phyloP scores from a whole-genome alignment of 192 early-diverging fungal species.

The Backusella tuberculispora region DNA sequence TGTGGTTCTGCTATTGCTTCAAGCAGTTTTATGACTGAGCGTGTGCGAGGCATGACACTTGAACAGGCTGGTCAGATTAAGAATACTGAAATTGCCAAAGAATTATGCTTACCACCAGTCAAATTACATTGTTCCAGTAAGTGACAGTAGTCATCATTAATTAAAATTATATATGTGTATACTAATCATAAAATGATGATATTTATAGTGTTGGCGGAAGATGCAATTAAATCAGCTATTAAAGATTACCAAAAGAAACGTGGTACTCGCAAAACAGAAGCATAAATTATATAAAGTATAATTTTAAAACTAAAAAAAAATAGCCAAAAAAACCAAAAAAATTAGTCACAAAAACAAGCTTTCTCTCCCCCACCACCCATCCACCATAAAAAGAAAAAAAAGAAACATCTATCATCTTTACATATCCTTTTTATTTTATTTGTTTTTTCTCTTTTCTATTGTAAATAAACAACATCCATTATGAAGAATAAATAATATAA shows the following conservation, averaged over 20 bases:
- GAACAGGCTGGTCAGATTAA: constrained; percentile 91
- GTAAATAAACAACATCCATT: constrained; percentile 14
- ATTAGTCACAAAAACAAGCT: not conserved
- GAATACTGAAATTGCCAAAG: constrained; percentile 97
- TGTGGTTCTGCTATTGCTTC: constrained; percentile 97
- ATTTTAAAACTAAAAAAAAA: not conserved
- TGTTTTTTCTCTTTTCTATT: not conserved
- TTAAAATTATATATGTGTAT: not conserved
- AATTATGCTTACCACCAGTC: constrained; percentile 93
- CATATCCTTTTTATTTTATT: constrained; percentile 1
- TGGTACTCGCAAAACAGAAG: constrained; percentile 16
- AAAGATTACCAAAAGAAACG: constrained; percentile 94
- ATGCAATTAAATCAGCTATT: constrained; percentile 98
- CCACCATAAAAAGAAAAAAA: not conserved
- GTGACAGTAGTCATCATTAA: constrained; percentile 31
- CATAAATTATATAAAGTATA: constrained; percentile 6
- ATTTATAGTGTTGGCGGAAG: constrained; percentile 91
- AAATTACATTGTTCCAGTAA: constrained; percentile 98
- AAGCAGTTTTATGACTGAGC: constrained; percentile 89
- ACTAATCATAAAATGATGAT: not conserved
- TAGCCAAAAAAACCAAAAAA: not conserved
- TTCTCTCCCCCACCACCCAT: not conserved
- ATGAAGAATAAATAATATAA: not conserved
- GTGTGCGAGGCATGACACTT: constrained; percentile 92
- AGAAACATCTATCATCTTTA: not conserved